Evolutionary conservation across 495 filamentous ascomycete genomes (phyloP).

Genomic region (Penicillium subrubescens): DNA sequence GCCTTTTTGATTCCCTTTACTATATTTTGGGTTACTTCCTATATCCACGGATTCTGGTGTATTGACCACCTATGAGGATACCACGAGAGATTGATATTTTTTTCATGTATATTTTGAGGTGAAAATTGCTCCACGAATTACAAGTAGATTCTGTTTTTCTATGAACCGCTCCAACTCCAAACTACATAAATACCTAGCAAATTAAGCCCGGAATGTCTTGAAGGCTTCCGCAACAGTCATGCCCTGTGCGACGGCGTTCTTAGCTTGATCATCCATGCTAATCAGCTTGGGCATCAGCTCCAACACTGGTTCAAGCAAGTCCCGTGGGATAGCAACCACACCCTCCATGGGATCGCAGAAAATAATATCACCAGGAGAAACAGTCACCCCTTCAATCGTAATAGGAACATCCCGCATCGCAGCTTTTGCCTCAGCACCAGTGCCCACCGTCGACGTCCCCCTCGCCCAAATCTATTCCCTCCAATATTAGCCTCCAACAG

Average conservation of each 20-base stretch:
- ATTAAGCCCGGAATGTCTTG: conserved; percentile 37
- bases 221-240: conserved; percentile 61
- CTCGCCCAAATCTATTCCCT: conserved; percentile 54
- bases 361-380: conserved; percentile 62
- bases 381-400: conserved; percentile 47
- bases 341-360: conserved; percentile 63
- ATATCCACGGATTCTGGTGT: conserved; percentile 27
- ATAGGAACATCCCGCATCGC: conserved; percentile 57
- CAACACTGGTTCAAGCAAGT: conserved; percentile 50
- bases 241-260: conserved; percentile 59
- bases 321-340: conserved; percentile 62
- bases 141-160: background rate
- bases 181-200: background rate
- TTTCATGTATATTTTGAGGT: conserved; percentile 18
- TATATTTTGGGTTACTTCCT: conserved; percentile 9
- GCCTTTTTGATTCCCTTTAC: conserved; percentile 19
- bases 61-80: conserved; percentile 33
- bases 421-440: conserved; percentile 60
- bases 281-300: conserved; percentile 56
- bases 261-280: conserved; percentile 62
- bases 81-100: conserved; percentile 25
- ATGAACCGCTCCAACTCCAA: background rate
- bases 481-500: background rate
- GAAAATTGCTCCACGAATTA: background rate
- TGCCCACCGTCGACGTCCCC: conserved; percentile 60